Conservation (phyloP, 2,329 filamentous ascomycete genomes). For the Penicillium sp. region DNA sequence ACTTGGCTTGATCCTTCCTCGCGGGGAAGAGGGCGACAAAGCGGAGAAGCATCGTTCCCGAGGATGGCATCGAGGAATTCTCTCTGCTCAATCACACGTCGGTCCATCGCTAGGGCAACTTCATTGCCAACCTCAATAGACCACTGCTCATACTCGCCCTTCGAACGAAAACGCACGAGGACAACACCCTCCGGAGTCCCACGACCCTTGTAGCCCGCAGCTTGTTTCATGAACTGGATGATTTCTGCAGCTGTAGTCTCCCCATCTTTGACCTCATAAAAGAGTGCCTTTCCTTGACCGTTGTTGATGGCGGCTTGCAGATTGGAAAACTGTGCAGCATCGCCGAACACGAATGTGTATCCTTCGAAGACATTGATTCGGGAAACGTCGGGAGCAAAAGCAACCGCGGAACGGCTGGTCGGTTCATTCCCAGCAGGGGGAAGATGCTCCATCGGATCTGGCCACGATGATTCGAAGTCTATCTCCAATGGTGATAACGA, state of each 20-base stretch:
- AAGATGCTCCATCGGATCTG: slow-evolving; percentile 67
- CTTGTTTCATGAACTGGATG: slow-evolving; percentile 69
- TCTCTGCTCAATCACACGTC: slow-evolving; percentile 81
- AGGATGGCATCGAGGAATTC: slow-evolving; percentile 91
- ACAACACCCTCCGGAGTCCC: slow-evolving; percentile 70
- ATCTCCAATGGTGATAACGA: slow-evolving; percentile 63
- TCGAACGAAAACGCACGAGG: slow-evolving; percentile 69
- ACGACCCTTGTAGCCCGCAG: slow-evolving; percentile 73
- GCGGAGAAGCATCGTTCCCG: slow-evolving; percentile 68
- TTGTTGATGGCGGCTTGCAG: slow-evolving; percentile 72
- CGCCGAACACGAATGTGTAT: slow-evolving; percentile 86
- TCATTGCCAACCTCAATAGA: slow-evolving; percentile 65
- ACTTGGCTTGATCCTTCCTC: slow-evolving; percentile 47
- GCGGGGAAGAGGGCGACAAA: slow-evolving; percentile 64
- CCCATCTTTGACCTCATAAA: slow-evolving; percentile 60
- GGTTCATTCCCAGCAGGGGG: slow-evolving; percentile 76
- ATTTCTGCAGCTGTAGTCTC: slow-evolving; percentile 72
- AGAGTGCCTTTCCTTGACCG: slow-evolving; percentile 77
- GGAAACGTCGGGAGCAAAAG: slow-evolving; percentile 67
- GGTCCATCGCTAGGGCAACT: slow-evolving; percentile 70
- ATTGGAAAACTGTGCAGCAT: slow-evolving; percentile 70
- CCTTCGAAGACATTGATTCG: slow-evolving; percentile 75
- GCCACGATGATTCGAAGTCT: slow-evolving; percentile 79
- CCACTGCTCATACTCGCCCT: slow-evolving; percentile 62
- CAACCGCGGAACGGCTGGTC: slow-evolving; percentile 62